Base-by-base conservation (phyloP, 139 green algal species). In the Haematococcus lacustris region DNA sequence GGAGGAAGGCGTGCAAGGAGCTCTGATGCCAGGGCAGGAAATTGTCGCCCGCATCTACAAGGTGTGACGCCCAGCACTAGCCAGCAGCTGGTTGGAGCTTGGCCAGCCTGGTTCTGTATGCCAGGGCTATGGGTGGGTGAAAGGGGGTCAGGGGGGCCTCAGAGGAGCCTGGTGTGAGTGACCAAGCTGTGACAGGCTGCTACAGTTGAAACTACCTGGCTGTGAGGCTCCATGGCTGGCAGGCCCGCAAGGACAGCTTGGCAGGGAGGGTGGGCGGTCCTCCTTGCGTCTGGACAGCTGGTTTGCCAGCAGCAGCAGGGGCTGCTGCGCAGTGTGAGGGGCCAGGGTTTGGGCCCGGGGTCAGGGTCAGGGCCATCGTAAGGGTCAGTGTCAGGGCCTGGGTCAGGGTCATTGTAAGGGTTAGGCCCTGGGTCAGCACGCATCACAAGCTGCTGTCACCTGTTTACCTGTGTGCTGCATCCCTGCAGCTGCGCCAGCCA, bases 11-110 rank as follows among this genome's bases (percentile, higher is more conserved):
- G 40, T 78, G 51, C 26, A 57, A 4, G 73, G 74, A n/a, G 25
- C 30, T 2, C 66, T 78, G 17, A 39, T 71, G 32, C 73, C 73
- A 4, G 73, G 73, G 13, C 59, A 57, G 30, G 32, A 60, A 17
- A 66, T 78, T 7, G 59, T 13, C 3, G 53, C 39, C 2, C 34
- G 33, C 26, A 40, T 78, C 0, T 57, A 78, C 67, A 74, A 73
- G 59, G 73, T 78, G 73, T n/a, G n/a, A n/a, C n/a, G n/a, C n/a
- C n/a, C n/a, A n/a, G n/a, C n/a, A n/a, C n/a, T n/a, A n/a, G n/a
- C n/a, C 6, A 40, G 43, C 26, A n/a, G 9, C 5, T 32, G 6
- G 38, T 3, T 62, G 60, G 60, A 53, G 47, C 30, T 68, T 41
- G 57, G 57, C 57, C 21, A 33, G 32, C 9, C 57, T 65, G 47